These are phyloP conservation scores for Penicillium coffeae DNA, from an alignment of 495 filamentous ascomycete species.

Conservation along the genomic window DNA sequence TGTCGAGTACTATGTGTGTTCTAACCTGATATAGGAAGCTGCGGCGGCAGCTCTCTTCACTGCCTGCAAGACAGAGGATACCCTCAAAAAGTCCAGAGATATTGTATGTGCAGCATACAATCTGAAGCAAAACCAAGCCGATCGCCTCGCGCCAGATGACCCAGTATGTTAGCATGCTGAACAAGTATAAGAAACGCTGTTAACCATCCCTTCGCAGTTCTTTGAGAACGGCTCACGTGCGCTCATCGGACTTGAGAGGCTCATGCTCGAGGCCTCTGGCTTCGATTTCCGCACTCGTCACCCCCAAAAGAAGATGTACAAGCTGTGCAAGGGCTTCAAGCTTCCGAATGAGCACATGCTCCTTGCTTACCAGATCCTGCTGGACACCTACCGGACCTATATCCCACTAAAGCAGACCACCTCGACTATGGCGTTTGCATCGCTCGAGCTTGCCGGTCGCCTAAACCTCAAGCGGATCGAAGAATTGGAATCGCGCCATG, in stretches of 20 bases:
- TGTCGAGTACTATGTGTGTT: neutral
- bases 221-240: conserved; percentile 73
- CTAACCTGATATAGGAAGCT: conserved; percentile 58
- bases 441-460: conserved; percentile 73
- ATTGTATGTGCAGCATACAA: conserved; percentile 90
- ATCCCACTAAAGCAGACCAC: conserved; percentile 84
- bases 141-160: conserved; percentile 79
- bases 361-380: conserved; percentile 72
- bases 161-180: conserved; percentile 46
- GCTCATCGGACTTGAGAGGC: conserved; percentile 82
- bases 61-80: conserved; percentile 96
- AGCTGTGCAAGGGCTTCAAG: conserved; percentile 57
- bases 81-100: conserved; percentile 91
- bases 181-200: neutral
- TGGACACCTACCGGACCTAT: conserved; percentile 90
- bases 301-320: conserved; percentile 77
- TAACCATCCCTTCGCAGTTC: conserved; percentile 41
- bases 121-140: conserved; percentile 63
- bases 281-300: conserved; percentile 94
- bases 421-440: conserved; percentile 73
- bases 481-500: conserved; percentile 38
- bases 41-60: conserved; percentile 83
- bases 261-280: conserved; percentile 87
- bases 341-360: conserved; percentile 50
- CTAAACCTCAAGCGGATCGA: conserved; percentile 52